Base-by-base conservation (phyloP, 2,329 filamentous ascomycete species). In the Xylariaceae sp. region DNA sequence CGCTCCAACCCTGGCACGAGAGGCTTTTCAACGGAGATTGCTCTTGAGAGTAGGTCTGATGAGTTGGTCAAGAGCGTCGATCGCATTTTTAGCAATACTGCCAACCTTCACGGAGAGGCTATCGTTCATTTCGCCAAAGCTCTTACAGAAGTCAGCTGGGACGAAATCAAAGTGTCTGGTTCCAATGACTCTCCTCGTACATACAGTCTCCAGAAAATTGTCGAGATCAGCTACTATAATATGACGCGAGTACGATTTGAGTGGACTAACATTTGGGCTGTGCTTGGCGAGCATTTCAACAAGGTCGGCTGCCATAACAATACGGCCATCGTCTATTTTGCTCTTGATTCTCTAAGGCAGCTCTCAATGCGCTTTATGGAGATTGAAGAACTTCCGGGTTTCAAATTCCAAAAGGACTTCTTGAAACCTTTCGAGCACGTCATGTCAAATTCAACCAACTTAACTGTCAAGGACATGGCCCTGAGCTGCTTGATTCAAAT, bases 331-430 rank as follows among this genome's bases (percentile, higher is more conserved):
- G 96, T 99, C 9, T 98, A 96, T 77, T 99, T 99, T 70, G 95
- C 95, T 3, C 82, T 99, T 24, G 96, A 99, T 76, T 97, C 94
- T 3, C 77, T 99, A 40, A 87, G 96, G 36, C 95, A 99, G 73
- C 79, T 99, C 36, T 97, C 94, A 0, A 98, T 99, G 93, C 89
- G 93, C 16, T 99, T 99, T 72, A 91, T 99, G 90, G 95, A 99
- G 75, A 92, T 98, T 59, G 95, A 96, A 72, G 95, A 99, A 74
- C 77, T 99, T 65, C 92, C 95, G 1, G 95, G 96, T 69, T 99
- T 99, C 84, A 98, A 98, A 74, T 99, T 99, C 71, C 95, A 99
- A 69, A 99, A 99, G 73, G 94, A 99, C 72, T 99, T 99, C 73
- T 78, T 99, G 51, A 98, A 97, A 75, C 95, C 96, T 0, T 99